Percentiles rank a stretch among this genome's conserved stretches.
phyloP scores from a whole-genome alignment of 345 rosid genomes.

The Triadica sebifera region DNA sequence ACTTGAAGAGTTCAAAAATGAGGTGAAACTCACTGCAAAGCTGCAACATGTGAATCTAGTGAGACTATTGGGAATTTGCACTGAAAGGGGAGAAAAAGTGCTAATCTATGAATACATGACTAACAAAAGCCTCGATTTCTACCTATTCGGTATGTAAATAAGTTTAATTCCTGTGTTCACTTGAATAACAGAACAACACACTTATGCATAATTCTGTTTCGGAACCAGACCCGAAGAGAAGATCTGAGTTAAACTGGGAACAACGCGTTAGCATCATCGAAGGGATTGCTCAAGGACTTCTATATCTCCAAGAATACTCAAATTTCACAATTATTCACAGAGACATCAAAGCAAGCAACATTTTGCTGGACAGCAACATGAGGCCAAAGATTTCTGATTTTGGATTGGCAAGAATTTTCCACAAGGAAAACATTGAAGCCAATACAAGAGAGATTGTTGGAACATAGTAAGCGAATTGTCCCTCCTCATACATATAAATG shows the following conservation, averaged over 20 bases:
- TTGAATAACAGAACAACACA: background rate
- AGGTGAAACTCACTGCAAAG: constrained; percentile 36
- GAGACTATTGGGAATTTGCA: constrained; percentile 36
- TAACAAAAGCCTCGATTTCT: constrained; percentile 34
- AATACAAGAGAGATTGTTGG: constrained; percentile 41
- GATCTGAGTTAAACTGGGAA: constrained; percentile 27
- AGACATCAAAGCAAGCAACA: constrained; percentile 42
- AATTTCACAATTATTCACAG: constrained; percentile 45
- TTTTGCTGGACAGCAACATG: constrained; percentile 37
- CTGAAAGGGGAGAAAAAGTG: constrained; percentile 37
- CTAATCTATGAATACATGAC: constrained; percentile 43
- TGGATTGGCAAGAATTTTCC: constrained; percentile 41
- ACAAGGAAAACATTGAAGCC: constrained; percentile 35
- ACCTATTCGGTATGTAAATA: constrained; percentile 26
- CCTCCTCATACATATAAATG: too few relatives aligned
- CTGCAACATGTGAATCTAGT: constrained; percentile 47
- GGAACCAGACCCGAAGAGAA: constrained; percentile 30
- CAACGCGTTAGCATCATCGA: too few relatives aligned
- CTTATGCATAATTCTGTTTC: background rate
- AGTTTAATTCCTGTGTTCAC: background rate
- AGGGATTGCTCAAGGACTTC: constrained; percentile 49
- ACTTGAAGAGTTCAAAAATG: constrained; percentile 36
- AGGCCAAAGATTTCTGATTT: constrained; percentile 49
- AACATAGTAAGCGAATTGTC: constrained; percentile 33
- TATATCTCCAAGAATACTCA: constrained; percentile 51